Evolutionary conservation across 768 basidiomycete species (phyloP), one percentile per base, ranked within the genome.

Genomic region (Macrolepiota fuliginosa): DNA sequence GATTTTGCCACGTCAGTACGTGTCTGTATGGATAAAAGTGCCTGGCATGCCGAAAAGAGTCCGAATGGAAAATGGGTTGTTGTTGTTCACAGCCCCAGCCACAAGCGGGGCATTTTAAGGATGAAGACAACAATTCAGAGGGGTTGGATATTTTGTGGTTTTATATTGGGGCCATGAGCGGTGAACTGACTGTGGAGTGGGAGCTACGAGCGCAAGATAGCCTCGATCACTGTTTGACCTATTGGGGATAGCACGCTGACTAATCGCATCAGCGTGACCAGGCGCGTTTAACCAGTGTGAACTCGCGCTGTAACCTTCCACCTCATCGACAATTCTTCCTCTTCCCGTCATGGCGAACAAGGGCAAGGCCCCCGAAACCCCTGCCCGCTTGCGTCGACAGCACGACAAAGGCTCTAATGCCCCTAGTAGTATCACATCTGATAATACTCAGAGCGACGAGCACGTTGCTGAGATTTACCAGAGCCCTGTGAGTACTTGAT

Each of bases 391-490:
- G 17, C 59, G 59, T 22, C 54, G n/a, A 32, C 63, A 67, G 19
- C 66, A 64, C 29, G 51, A 58, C 29, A 68, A 66, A 36, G 36
- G 22, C 12, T 58, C 71, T 10, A 64, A 69, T 11, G 61, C 62
- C 19, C 22, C 66, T 1, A 40, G 63, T 1, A 69, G 58, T 45
- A 56, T 64, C 36, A 70, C 71, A 47, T 66, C 68, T 29, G 70
- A 72, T 42, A 63, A 73, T 54, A 76, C 78, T 32, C 78, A 80
- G 58, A 80, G 83, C 64, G 83, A 85, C 64, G 83, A 85, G 66
- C 83, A 83, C 69, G 76, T 78, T 49, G 75, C 76, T 27, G 78
- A 75, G 60, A 70, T 84, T 35, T 83, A 76, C 63, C 81, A 81
- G 64, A 79, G 77, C 62, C 77, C 82, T 12, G 83, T 84, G 70